Evolutionary conservation across 257 asterid genomes (phyloP).

Genomic region (Hygrophila difformis): DNA sequence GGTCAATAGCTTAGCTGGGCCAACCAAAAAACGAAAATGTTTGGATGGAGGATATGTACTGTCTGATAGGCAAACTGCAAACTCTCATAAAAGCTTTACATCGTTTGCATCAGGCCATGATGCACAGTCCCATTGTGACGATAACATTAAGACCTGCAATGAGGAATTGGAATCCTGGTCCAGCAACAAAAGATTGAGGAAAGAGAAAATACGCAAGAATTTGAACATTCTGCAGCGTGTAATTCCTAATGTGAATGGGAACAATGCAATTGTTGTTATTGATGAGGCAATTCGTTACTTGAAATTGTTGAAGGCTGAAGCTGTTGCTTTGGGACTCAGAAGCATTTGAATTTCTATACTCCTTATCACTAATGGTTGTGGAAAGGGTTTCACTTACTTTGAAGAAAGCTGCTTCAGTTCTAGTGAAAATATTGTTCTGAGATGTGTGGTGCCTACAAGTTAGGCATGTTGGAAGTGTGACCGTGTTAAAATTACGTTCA

Average conservation of each 20-base stretch:
- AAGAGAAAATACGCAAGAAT: conserved; percentile 44
- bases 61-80: conserved; percentile 14
- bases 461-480: neutral
- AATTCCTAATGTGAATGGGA: conserved; percentile 54
- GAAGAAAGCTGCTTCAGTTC: conserved; percentile 4
- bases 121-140: conserved; percentile 60
- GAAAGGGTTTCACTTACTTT: conserved; percentile 8
- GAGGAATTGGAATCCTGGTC: conserved; percentile 21
- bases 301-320: conserved; percentile 63
- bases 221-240: conserved; percentile 49
- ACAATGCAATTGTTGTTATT: conserved; percentile 47
- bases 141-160: conserved; percentile 12
- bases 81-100: conserved; percentile 23
- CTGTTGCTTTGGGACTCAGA: conserved; percentile 55
- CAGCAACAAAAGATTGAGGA: conserved; percentile 43
- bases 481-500: neutral
- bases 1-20: conserved; percentile 46
- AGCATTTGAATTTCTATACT: conserved; percentile 21
- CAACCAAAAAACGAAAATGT: conserved; percentile 50
- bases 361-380: conserved; percentile 7
- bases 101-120: conserved; percentile 39
- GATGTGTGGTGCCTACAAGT: conserved; percentile 4
- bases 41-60: conserved; percentile 23
- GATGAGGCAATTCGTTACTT: conserved; percentile 72
- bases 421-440: neutral